These are phyloP conservation scores for Immersiella caudata DNA, from an alignment of 495 filamentous ascomycete genomes.

Conservation along the genomic window DNA sequence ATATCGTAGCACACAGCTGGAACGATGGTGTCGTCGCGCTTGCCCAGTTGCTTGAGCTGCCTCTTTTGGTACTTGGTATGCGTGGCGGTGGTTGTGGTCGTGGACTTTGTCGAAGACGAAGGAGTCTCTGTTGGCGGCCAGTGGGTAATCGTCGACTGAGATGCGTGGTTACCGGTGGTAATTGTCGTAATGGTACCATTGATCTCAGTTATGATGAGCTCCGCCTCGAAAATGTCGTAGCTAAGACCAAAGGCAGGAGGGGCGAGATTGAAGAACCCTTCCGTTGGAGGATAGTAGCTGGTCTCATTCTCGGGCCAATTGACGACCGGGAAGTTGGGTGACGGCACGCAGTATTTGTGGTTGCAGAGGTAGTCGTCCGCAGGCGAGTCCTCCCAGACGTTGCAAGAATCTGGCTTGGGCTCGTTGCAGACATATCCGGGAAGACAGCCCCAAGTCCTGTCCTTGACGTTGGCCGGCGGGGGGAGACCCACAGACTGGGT, in stretches of 20 bases:
- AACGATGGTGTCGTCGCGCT: constrained; percentile 42
- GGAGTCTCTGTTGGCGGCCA: constrained; percentile 34
- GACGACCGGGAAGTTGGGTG: constrained; percentile 44
- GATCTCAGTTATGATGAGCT: constrained; percentile 27
- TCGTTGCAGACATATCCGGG: constrained; percentile 64
- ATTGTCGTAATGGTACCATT: constrained; percentile 36
- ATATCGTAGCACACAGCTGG: constrained; percentile 54
- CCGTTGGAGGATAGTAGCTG: constrained; percentile 53
- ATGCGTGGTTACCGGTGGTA: constrained; percentile 50
- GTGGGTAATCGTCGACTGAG: constrained; percentile 47
- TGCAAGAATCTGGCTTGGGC: constrained; percentile 53
- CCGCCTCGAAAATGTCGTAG: constrained; percentile 59
- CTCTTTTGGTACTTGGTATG: background rate
- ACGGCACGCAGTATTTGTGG: constrained; percentile 55
- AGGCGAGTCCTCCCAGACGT: constrained; percentile 58
- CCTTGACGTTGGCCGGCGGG: constrained; percentile 20
- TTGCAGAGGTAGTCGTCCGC: constrained; percentile 56
- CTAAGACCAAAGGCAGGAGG: constrained; percentile 64
- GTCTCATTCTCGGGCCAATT: constrained; percentile 49
- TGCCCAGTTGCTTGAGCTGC: constrained; percentile 21
- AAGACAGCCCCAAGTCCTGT: constrained; percentile 61
- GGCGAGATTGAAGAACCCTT: constrained; percentile 66
- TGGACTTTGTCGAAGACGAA: constrained; percentile 9
- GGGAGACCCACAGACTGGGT: constrained; percentile 21
- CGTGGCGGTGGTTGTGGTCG: background rate